phyloP scores from a whole-genome alignment of 2,329 filamentous ascomycete species.

The Pseudogymnoascus sp. region DNA sequence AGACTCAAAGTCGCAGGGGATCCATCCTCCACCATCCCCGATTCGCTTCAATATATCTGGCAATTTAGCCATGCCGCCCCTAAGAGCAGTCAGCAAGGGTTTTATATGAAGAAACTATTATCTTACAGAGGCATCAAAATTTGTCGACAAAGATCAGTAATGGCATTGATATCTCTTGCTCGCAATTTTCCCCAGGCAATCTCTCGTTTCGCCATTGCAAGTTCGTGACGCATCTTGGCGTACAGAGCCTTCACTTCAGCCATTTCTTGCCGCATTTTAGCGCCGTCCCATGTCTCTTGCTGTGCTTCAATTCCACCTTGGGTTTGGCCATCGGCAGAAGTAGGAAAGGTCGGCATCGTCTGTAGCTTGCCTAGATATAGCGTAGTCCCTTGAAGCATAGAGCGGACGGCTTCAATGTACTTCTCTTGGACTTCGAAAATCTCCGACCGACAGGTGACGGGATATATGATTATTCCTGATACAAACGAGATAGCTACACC shows the following conservation, averaged over 20 bases:
- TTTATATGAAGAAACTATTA: not conserved
- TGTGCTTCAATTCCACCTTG: not conserved
- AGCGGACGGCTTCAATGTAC: conserved; percentile 2
- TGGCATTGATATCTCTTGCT: conserved; percentile 3
- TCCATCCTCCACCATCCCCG: conserved; percentile 3
- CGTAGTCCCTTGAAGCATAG: not conserved
- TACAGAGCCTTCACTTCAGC: conserved; percentile 5
- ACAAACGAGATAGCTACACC: conserved; percentile 9
- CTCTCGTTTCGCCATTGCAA: conserved; percentile 8
- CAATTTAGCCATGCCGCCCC: not conserved
- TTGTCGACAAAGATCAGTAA: conserved; percentile 4
- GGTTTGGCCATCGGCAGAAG: not conserved
- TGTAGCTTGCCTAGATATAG: conserved; percentile 2
- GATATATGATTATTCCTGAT: conserved; percentile 9
- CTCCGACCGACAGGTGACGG: conserved; percentile 8
- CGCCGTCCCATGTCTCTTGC: not conserved
- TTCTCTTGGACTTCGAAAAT: conserved; percentile 10
- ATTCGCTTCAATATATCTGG: conserved; percentile 10
- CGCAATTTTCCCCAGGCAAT: conserved; percentile 9
- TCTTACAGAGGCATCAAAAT: conserved; percentile 10
- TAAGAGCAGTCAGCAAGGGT: not conserved
- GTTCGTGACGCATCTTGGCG: conserved; percentile 6
- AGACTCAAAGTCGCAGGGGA: conserved; percentile 4
- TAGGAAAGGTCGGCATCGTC: conserved; percentile 6
- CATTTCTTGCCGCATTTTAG: conserved; percentile 5